A percentile compares a stretch with the other conserved stretches of the same genome.
Conservation (phyloP, 2,329 filamentous ascomycete genomes). For the Penicillium corylophilum region DNA sequence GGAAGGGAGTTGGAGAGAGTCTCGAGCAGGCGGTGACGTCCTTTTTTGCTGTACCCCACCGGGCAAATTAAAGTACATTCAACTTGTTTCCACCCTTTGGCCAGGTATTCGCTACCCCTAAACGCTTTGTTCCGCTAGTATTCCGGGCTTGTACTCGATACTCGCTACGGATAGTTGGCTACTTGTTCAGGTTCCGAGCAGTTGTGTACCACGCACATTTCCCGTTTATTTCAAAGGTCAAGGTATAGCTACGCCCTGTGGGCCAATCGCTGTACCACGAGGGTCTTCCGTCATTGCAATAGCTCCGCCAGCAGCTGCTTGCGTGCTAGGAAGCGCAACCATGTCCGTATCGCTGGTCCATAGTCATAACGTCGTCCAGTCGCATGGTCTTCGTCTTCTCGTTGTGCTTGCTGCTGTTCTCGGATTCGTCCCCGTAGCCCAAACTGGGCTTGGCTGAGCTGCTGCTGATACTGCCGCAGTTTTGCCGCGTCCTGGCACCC, state of each 20-base stretch:
- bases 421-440: slow-evolving; percentile 36
- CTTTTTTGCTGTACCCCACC: slow-evolving; percentile 9
- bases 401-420: slow-evolving; percentile 41
- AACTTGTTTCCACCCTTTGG: background rate
- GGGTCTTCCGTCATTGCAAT: slow-evolving; percentile 12
- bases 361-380: slow-evolving; percentile 59
- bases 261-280: slow-evolving; percentile 23
- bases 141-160: background rate
- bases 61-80: background rate
- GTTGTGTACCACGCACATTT: background rate
- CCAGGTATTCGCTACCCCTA: background rate
- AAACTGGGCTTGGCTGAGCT: slow-evolving; percentile 32
- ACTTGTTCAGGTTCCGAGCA: background rate
- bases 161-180: background rate
- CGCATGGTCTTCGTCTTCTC: slow-evolving; percentile 43
- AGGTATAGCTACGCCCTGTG: background rate
- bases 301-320: slow-evolving; percentile 57
- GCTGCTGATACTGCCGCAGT: slow-evolving; percentile 31
- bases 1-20: slow-evolving; percentile 2
- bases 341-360: slow-evolving; percentile 65
- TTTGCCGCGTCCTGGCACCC: slow-evolving; percentile 29
- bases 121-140: no score
- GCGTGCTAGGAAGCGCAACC: slow-evolving; percentile 67
- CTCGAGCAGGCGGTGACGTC: slow-evolving; percentile 16
- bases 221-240: background rate